Base-by-base conservation (phyloP, 23 red algal genomes). In the Chondrus crispus region DNA sequence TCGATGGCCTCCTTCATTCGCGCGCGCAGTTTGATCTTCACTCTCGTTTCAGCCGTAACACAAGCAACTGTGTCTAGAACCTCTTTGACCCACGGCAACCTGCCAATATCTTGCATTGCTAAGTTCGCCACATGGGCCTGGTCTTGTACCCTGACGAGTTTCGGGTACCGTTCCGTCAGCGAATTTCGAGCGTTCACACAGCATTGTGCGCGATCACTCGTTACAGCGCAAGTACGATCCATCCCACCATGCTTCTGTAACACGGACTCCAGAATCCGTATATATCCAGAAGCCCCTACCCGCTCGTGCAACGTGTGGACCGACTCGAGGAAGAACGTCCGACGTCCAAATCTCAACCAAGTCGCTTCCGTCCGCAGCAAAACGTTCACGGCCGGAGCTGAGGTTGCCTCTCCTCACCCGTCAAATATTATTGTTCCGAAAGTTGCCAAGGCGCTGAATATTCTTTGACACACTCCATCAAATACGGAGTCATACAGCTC, bases 371-470 rank as follows among this genome's bases (percentile, higher is more conserved):
- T 29, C 18, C 43, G 46, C 1, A 85, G 35, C 29, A n/a, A n/a
- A n/a, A n/a, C n/a, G n/a, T n/a, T n/a, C n/a, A n/a, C n/a, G n/a
- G n/a, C n/a, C n/a, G 19, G 16, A 8, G 49, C 9, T 16, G 0
- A 41, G 0, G 36, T 85, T 0, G 0, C 0, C 20, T 85, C 81
- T 35, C n/a, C 42, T 52, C 58, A 63, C 0, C 55, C 81, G 40
- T 85, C 81, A 68, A 85, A 82, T 16, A 85, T 46, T 22, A 70
- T 46, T 43, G 81, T 70, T 16, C 81, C 55, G 41, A 44, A 85
- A 32, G 47, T 58, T 68, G 13, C 16, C 30, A 85, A 44, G 12
- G 57, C 0, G 3, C n/a, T 36, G 28, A 63, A 85, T 64, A 0
- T 32, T 66, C 46, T 55, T 32, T 47, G 62, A 83, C 43, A n/a